phyloP scores from a whole-genome alignment of 345 rosid species.

The Dipteronia sinensis region DNA sequence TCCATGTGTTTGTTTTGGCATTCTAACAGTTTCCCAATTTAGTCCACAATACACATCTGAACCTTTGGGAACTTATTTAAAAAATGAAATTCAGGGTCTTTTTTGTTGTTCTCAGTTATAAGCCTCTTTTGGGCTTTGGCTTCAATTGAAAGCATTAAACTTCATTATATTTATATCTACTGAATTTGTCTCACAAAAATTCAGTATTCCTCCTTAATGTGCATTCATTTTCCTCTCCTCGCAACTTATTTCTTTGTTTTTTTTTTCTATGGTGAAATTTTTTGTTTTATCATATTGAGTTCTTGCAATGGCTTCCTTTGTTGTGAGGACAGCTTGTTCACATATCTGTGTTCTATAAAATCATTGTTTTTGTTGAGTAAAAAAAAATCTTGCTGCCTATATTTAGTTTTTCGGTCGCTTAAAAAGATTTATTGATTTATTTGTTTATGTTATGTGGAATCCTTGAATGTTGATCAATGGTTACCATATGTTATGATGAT shows the following conservation, averaged over 20 bases:
- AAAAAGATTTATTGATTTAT: neutral
- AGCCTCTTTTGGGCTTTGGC: neutral
- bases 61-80: neutral
- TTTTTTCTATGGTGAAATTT: neutral
- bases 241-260: no score
- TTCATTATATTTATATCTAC: neutral
- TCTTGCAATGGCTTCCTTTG: no score
- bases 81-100: neutral
- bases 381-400: neutral
- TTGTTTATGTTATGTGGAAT: neutral
- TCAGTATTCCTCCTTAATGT: neutral
- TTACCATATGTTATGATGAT: neutral
- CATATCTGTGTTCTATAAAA: no score
- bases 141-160: neutral
- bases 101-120: neutral
- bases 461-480: neutral
- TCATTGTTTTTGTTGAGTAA: no score
- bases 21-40: neutral
- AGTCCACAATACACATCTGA: neutral
- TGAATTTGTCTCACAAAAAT: constrained; percentile 1
- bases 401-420: neutral
- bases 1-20: neutral
- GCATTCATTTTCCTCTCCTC: no score
- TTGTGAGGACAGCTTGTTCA: no score
- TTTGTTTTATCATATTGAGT: no score